A percentile compares a stretch with the other conserved stretches of the same genome.
phyloP scores from a whole-genome alignment of 441 rosid species.

The Erodium chrysanthum region DNA sequence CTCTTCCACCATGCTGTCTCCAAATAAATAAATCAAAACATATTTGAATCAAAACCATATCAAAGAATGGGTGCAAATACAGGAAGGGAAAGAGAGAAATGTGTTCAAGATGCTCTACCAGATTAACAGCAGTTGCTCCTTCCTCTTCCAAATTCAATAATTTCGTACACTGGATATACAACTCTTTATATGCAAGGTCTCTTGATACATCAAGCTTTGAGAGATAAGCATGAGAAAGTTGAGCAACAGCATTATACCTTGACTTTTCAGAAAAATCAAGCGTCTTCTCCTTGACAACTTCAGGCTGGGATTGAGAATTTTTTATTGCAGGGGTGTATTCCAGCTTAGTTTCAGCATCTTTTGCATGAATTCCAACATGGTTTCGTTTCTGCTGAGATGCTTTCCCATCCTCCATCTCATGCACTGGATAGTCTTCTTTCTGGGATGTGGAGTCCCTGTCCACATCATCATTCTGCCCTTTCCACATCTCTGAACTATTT shows the following conservation, averaged over 20 bases:
- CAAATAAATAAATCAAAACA: constrained; percentile 1
- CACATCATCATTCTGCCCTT: constrained; percentile 62
- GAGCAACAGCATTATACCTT: constrained; percentile 22
- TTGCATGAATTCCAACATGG: constrained; percentile 27
- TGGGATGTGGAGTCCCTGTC: constrained; percentile 44
- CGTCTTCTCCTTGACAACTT: constrained; percentile 27
- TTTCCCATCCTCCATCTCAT: constrained; percentile 42
- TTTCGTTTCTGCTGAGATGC: constrained; percentile 30
- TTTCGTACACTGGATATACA: constrained; percentile 39
- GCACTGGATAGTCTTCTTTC: constrained; percentile 49
- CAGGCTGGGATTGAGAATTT: constrained; percentile 27
- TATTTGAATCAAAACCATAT: constrained; percentile 16
- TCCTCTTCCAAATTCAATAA: constrained; percentile 26
- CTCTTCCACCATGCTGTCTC: constrained; percentile 66
- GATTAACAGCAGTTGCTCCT: constrained; percentile 34
- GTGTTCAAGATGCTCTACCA: constrained; percentile 27
- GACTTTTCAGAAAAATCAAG: constrained; percentile 33
- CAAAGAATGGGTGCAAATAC: not conserved
- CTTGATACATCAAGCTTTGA: constrained; percentile 76
- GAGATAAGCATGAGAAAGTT: constrained; percentile 41
- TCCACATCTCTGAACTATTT: constrained; percentile 60
- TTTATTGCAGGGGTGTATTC: constrained; percentile 28
- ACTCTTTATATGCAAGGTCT: constrained; percentile 61
- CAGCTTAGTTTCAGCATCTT: constrained; percentile 30
- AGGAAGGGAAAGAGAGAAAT: not conserved